Percentiles rank a stretch among this genome's conserved stretches.
These are phyloP conservation scores for Diddensiella caesifluorescens DNA, from an alignment of 805 yeast genomes.

Conservation along the genomic window DNA sequence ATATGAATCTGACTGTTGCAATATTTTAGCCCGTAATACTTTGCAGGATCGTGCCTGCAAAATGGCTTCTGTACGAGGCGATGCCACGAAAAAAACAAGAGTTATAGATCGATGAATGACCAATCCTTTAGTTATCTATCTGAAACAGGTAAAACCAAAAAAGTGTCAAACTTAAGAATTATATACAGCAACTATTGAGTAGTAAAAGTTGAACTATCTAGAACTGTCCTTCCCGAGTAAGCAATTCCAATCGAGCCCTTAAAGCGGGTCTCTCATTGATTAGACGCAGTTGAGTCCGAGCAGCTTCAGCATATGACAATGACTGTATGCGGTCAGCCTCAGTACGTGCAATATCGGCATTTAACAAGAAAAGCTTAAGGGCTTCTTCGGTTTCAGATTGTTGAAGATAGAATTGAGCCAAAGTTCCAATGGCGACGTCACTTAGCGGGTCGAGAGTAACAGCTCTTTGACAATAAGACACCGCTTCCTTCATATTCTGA, in stretches of 20 bases:
- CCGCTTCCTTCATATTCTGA: constrained; percentile 52
- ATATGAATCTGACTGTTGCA: too few relatives aligned
- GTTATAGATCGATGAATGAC: too few relatives aligned
- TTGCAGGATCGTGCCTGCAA: too few relatives aligned
- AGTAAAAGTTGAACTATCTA: not conserved
- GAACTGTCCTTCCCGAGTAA: constrained; percentile 19
- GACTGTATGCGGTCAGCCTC: constrained; percentile 86
- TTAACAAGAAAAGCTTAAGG: constrained; percentile 71
- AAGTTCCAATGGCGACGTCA: constrained; percentile 82
- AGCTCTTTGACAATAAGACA: constrained; percentile 65
- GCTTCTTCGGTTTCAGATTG: constrained; percentile 80
- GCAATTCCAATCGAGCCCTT: constrained; percentile 26
- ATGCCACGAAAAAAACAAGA: too few relatives aligned
- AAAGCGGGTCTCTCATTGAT: constrained; percentile 32
- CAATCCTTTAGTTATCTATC: too few relatives aligned
- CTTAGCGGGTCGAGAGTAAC: constrained; percentile 78
- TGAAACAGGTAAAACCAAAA: too few relatives aligned
- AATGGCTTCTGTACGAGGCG: too few relatives aligned
- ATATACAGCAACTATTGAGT: not conserved
- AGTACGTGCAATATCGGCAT: constrained; percentile 76
- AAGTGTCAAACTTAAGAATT: too few relatives aligned
- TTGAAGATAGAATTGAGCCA: constrained; percentile 88
- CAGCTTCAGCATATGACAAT: constrained; percentile 85
- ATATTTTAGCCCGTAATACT: too few relatives aligned
- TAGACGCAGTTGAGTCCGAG: constrained; percentile 79